Evolutionary conservation across 2,329 filamentous ascomycete genomes (phyloP).

Genomic region (Aspergillus jensenii): DNA sequence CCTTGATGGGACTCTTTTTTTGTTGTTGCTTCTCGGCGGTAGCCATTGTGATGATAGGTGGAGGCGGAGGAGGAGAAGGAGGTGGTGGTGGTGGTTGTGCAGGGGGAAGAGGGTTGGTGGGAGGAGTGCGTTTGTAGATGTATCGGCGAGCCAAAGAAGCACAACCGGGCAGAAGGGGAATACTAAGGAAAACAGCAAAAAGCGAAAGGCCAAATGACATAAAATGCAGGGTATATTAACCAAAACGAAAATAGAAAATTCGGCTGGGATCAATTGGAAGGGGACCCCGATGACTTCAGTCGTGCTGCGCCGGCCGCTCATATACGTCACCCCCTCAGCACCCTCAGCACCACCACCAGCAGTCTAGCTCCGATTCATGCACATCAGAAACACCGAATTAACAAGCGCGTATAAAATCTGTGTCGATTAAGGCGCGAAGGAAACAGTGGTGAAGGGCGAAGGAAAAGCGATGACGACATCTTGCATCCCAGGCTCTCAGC

Average conservation of each 20-base stretch:
- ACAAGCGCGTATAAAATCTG: neutral
- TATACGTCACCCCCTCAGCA: slow-evolving; percentile 4
- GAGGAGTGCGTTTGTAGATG: neutral
- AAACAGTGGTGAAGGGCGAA: too few relatives aligned
- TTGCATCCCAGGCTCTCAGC: too few relatives aligned
- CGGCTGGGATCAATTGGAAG: neutral
- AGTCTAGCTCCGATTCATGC: neutral
- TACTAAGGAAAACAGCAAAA: neutral
- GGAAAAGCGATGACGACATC: too few relatives aligned
- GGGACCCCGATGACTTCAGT: neutral
- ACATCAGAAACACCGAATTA: neutral
- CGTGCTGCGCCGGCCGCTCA: neutral
- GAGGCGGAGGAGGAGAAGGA: neutral
- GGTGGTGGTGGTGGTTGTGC: neutral
- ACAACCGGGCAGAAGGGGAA: neutral
- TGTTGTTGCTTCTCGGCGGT: slow-evolving; percentile 31
- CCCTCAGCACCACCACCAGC: neutral
- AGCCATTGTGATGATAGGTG: slow-evolving; percentile 15
- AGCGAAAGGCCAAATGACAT: slow-evolving; percentile 3
- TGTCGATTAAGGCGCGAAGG: neutral
- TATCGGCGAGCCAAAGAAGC: neutral
- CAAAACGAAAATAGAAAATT: slow-evolving; percentile 5
- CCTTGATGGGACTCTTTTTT: slow-evolving; percentile 27
- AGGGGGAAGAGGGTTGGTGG: neutral
- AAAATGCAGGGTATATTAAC: slow-evolving; percentile 6